phyloP scores from a whole-genome alignment of 2,329 filamentous ascomycete genomes.

The Aspergillus niger region DNA sequence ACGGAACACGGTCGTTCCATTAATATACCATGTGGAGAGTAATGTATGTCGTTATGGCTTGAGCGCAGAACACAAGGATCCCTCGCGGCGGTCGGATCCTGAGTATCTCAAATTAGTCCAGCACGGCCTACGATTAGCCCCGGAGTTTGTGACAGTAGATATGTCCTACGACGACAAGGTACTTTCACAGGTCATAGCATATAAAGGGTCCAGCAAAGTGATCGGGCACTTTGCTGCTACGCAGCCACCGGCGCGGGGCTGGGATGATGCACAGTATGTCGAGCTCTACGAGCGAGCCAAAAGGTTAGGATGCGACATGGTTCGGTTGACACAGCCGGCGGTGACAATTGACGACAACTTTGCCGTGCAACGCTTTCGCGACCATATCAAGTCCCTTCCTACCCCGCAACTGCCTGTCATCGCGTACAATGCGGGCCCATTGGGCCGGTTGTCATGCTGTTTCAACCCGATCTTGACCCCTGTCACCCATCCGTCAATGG shows the following conservation, averaged over 20 bases:
- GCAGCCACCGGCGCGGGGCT: conserved; percentile 49
- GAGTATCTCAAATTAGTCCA: conserved; percentile 60
- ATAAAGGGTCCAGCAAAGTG: conserved; percentile 60
- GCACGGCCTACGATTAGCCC: conserved; percentile 63
- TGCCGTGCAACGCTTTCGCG: conserved; percentile 58
- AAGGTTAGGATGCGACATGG: conserved; percentile 61
- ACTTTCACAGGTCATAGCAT: conserved; percentile 53
- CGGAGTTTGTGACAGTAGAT: conserved; percentile 66
- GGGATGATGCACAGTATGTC: conserved; percentile 60
- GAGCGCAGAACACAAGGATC: conserved; percentile 29
- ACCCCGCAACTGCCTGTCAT: conserved; percentile 57
- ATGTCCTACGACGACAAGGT: conserved; percentile 57
- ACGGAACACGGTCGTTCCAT: conserved; percentile 62
- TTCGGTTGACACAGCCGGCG: conserved; percentile 62
- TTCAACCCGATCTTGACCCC: conserved; percentile 67
- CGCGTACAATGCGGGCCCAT: conserved; percentile 64
- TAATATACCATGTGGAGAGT: conserved; percentile 56
- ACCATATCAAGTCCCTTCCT: conserved; percentile 49
- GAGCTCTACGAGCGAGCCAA: conserved; percentile 61
- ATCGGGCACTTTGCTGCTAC: conserved; percentile 59
- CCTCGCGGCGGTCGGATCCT: conserved; percentile 29
- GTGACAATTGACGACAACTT: conserved; percentile 63
- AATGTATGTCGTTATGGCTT: conserved; percentile 19
- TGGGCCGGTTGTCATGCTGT: conserved; percentile 65
- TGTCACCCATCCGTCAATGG: conserved; percentile 56